Conservation (phyloP, 768 basidiomycete species). For the Lactarius trivialis region DNA sequence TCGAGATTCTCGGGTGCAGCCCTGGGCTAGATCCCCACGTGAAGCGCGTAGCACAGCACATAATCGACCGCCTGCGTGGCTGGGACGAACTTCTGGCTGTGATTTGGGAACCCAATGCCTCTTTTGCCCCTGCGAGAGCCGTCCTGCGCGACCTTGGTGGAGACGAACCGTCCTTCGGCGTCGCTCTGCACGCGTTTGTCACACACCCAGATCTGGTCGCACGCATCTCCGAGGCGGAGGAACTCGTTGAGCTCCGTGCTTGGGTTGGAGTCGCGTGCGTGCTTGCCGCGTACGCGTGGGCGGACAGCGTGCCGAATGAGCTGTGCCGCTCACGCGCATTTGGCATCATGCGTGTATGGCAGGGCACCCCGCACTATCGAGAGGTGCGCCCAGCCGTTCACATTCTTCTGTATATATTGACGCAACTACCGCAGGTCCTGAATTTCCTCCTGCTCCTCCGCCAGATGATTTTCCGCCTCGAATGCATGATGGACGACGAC, state of each 20-base stretch:
- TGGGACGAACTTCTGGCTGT: slow-evolving; percentile 61
- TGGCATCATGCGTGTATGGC: slow-evolving; percentile 59
- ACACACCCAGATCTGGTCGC: slow-evolving; percentile 46
- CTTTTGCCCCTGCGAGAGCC: slow-evolving; percentile 42
- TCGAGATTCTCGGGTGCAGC: slow-evolving; percentile 35
- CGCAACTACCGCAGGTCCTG: slow-evolving; percentile 45
- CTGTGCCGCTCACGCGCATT: slow-evolving; percentile 58
- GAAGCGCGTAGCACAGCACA: slow-evolving; percentile 41
- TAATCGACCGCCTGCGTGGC: slow-evolving; percentile 45
- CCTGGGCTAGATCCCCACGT: slow-evolving; percentile 36
- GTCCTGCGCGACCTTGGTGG: slow-evolving; percentile 55
- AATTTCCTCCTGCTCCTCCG: slow-evolving; percentile 66
- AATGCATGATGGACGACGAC: slow-evolving; percentile 63
- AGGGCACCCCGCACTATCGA: slow-evolving; percentile 60
- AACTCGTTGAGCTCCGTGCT: slow-evolving; percentile 59
- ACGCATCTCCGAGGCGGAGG: slow-evolving; percentile 25
- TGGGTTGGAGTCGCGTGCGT: slow-evolving; percentile 62
- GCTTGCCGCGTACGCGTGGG: slow-evolving; percentile 70
- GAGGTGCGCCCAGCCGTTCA: slow-evolving; percentile 41
- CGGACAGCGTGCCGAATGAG: slow-evolving; percentile 66
- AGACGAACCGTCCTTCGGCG: slow-evolving; percentile 63
- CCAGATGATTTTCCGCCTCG: slow-evolving; percentile 65
- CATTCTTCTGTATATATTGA: slow-evolving; percentile 1
- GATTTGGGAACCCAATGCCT: slow-evolving; percentile 45
- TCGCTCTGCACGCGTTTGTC: slow-evolving; percentile 66